These are phyloP conservation scores for Beauveria australis DNA, from an alignment of 2,329 filamentous ascomycete species.

Conservation along the genomic window DNA sequence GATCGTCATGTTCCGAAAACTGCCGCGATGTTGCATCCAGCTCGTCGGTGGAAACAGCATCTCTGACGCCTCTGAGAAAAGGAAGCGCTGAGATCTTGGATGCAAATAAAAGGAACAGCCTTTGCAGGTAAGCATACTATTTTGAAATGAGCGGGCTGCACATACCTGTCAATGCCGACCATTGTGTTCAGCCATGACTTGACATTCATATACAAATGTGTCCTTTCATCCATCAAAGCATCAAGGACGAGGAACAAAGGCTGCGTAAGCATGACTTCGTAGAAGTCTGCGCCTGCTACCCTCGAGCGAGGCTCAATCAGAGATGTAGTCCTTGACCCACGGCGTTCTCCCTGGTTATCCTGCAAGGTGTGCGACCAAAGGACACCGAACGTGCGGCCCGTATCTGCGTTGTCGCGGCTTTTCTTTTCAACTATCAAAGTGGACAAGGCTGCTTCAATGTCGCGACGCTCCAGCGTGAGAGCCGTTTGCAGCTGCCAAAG, in stretches of 20 bases:
- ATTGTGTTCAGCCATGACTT: conserved; percentile 71
- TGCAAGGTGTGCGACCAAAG: conserved; percentile 76
- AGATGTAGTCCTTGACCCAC: conserved; percentile 32
- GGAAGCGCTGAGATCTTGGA: conserved; percentile 47
- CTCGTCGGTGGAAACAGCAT: conserved; percentile 13
- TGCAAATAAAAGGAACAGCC: conserved; percentile 54
- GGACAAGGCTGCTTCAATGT: conserved; percentile 73
- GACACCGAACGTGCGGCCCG: conserved; percentile 62
- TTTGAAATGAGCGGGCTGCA: conserved; percentile 2
- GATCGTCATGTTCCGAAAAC: conserved; percentile 53
- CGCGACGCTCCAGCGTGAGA: conserved; percentile 57
- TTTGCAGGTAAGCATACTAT: conserved; percentile 20
- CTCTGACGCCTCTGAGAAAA: conserved; percentile 34
- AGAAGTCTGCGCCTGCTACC: conserved; percentile 51
- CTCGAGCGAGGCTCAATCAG: conserved; percentile 21
- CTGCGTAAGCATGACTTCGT: conserved; percentile 67
- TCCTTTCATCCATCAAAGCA: conserved; percentile 61
- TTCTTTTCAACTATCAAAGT: conserved; percentile 55
- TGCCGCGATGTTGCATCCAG: conserved; percentile 12
- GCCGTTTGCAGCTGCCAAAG: conserved; percentile 78
- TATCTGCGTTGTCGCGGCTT: conserved; percentile 42
- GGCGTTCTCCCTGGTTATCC: conserved; percentile 47
- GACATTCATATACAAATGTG: conserved; percentile 67
- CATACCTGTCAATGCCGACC: conserved; percentile 54
- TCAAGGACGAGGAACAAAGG: conserved; percentile 80